phyloP scores from a whole-genome alignment of 306 rosid genomes.

The Pyrus communis region DNA sequence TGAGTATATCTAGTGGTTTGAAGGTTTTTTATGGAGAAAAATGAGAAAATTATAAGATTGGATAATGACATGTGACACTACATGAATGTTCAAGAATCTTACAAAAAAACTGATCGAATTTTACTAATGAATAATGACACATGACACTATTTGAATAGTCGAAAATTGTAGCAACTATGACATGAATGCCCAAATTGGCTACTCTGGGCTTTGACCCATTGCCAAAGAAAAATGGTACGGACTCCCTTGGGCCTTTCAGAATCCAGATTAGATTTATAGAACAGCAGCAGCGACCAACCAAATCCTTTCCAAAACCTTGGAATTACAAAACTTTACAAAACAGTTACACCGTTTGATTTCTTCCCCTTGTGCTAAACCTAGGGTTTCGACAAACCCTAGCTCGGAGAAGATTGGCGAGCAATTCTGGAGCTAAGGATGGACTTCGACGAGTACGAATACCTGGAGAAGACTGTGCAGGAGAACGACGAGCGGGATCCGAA shows the following conservation, averaged over 20 bases:
- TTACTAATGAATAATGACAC: too few species aligned
- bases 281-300: neutral
- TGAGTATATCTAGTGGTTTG: too few species aligned
- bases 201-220: too few species aligned
- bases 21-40: too few species aligned
- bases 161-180: too few species aligned
- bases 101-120: too few species aligned
- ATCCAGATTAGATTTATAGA: neutral
- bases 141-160: too few species aligned
- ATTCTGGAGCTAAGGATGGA: slow-evolving; percentile 37
- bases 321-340: neutral
- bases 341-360: neutral
- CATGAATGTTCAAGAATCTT: too few species aligned
- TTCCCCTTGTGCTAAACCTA: neutral
- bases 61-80: too few species aligned
- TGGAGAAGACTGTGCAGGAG: slow-evolving; percentile 94
- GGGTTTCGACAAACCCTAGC: slow-evolving; percentile 22
- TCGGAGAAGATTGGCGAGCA: neutral
- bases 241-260: neutral
- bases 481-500: slow-evolving; percentile 48
- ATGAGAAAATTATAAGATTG: too few species aligned
- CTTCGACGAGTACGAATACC: slow-evolving; percentile 93
- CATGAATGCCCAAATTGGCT: too few species aligned
- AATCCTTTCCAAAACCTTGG: slow-evolving; percentile 18
- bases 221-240: too few species aligned